Evolutionary conservation across 2,329 filamentous ascomycete species (phyloP).

Genomic region (Dothistroma pini): DNA sequence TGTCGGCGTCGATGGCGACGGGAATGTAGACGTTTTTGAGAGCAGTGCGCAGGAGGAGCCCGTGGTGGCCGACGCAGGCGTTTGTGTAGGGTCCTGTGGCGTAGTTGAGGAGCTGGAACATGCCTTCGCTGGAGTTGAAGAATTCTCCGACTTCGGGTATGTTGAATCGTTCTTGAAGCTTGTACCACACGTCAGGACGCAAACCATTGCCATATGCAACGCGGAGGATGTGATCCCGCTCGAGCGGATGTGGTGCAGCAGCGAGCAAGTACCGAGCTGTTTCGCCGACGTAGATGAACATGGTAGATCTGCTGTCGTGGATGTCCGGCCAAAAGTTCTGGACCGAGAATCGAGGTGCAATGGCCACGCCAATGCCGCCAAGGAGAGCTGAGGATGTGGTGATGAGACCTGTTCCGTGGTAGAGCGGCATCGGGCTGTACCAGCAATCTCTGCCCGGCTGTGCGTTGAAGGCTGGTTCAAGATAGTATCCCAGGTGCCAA

Average conservation of each 20-base stretch:
- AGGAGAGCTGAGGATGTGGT: conserved; percentile 58
- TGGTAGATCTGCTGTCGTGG: conserved; percentile 62
- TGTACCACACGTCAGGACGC: conserved; percentile 64
- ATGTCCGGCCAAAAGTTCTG: conserved; percentile 69
- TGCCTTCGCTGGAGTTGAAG: conserved; percentile 72
- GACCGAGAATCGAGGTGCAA: conserved; percentile 64
- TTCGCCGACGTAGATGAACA: conserved; percentile 75
- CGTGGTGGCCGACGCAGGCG: conserved; percentile 67
- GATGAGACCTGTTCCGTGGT: conserved; percentile 70
- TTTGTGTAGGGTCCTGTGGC: conserved; percentile 60
- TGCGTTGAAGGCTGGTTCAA: conserved; percentile 36
- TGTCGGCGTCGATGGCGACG: conserved; percentile 65
- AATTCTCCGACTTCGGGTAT: conserved; percentile 66
- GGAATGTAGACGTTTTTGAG: conserved; percentile 59
- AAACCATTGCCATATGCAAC: conserved; percentile 64
- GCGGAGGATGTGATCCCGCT: conserved; percentile 56
- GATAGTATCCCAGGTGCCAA: conserved; percentile 35
- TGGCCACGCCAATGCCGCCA: conserved; percentile 55
- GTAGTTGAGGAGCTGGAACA: conserved; percentile 51
- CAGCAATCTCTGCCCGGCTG: conserved; percentile 59
- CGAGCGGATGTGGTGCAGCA: conserved; percentile 58
- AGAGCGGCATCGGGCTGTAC: conserved; percentile 74
- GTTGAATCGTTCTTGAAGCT: conserved; percentile 61
- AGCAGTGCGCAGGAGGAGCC: conserved; percentile 53
- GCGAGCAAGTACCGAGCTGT: conserved; percentile 70